Evolutionary conservation across 805 yeast genomes (phyloP).

Genomic region (Candida jianshihensis): DNA sequence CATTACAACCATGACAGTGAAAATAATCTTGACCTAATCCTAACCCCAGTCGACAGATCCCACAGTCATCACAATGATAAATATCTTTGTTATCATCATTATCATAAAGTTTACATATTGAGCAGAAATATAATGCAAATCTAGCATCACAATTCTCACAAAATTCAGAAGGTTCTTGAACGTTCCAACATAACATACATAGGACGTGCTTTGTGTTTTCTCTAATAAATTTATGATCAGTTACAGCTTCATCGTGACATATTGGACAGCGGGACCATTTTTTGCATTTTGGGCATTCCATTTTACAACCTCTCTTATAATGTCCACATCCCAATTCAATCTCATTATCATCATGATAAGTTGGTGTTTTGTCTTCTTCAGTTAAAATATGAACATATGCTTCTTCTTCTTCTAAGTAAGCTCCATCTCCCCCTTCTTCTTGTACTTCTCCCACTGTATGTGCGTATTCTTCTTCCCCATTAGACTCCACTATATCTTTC

Average conservation of each 20-base stretch:
- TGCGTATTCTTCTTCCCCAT: neutral
- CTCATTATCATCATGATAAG: conserved; percentile 38
- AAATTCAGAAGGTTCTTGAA: conserved; percentile 65
- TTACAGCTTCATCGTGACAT: conserved; percentile 67
- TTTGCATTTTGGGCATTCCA: conserved; percentile 70
- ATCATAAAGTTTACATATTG: conserved; percentile 74
- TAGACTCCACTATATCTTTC: neutral
- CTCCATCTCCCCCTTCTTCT: conserved; percentile 13
- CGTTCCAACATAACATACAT: conserved; percentile 73
- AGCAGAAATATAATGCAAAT: conserved; percentile 74
- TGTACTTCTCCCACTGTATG: neutral
- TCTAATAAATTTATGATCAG: conserved; percentile 52
- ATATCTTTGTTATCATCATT: conserved; percentile 74
- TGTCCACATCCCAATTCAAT: conserved; percentile 70
- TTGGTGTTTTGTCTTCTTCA: conserved; percentile 39
- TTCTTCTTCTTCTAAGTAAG: conserved; percentile 4
- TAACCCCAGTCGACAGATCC: conserved; percentile 84
- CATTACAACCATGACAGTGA: conserved; percentile 86
- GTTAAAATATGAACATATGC: conserved; percentile 28
- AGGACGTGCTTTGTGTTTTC: conserved; percentile 57
- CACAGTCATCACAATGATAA: conserved; percentile 90
- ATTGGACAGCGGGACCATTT: conserved; percentile 78
- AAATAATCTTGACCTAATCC: conserved; percentile 86
- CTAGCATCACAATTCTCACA: conserved; percentile 63
- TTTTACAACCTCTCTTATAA: conserved; percentile 75